Conservation (phyloP, 192 early-diverging fungal species). For the Rhizoclosmatium globosum region DNA sequence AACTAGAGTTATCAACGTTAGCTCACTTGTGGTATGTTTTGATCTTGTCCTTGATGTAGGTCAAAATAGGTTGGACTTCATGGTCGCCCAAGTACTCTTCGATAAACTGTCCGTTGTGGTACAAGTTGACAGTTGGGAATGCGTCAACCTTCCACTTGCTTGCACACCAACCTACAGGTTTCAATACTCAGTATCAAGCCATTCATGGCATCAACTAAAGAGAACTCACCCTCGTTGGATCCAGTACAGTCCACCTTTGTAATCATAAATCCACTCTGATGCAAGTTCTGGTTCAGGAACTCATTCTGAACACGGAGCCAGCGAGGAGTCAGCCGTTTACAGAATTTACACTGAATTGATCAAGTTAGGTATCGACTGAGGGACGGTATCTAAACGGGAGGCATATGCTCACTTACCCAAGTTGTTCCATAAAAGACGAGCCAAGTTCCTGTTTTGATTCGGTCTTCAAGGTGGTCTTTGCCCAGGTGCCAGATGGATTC, state of each 20-base stretch:
- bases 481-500: constrained; percentile 36
- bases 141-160: constrained; percentile 11
- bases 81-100: constrained; percentile 50
- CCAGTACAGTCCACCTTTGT: constrained; percentile 40
- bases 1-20: no score
- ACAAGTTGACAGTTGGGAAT: constrained; percentile 46
- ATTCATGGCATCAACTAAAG: not conserved
- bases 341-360: constrained; percentile 26
- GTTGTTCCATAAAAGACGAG: constrained; percentile 34
- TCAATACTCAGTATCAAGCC: not conserved
- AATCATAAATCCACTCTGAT: constrained; percentile 25
- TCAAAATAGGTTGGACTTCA: constrained; percentile 20
- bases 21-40: not conserved
- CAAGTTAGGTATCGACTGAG: not conserved
- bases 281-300: constrained; percentile 27
- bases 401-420: constrained; percentile 5
- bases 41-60: constrained; percentile 27
- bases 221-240: constrained; percentile 7
- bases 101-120: constrained; percentile 42
- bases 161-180: constrained; percentile 34
- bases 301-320: constrained; percentile 33
- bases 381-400: not conserved
- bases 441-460: constrained; percentile 28
- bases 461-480: constrained; percentile 19
- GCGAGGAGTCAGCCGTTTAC: constrained; percentile 9